These are phyloP conservation scores for Penicillium angulare DNA, from an alignment of 495 filamentous ascomycete genomes.

Conservation along the genomic window DNA sequence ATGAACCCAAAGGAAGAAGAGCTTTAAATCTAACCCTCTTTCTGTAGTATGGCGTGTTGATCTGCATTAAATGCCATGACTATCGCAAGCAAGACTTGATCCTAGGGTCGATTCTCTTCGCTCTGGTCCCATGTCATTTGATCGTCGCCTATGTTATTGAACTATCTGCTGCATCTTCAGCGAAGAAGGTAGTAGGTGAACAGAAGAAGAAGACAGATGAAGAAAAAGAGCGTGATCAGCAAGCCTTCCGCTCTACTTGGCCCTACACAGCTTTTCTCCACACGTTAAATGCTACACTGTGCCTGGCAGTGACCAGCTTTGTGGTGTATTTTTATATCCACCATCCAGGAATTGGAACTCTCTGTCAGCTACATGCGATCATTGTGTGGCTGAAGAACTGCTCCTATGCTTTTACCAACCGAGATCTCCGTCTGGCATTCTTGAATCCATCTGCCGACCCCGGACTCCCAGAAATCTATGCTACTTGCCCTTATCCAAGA, in stretches of 20 bases:
- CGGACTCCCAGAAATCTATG: slow-evolving; percentile 75
- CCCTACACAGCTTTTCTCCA: slow-evolving; percentile 71
- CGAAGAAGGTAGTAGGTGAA: slow-evolving; percentile 61
- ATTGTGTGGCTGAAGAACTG: slow-evolving; percentile 95
- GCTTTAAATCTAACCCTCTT: background rate
- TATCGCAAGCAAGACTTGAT: slow-evolving; percentile 76
- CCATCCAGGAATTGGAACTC: slow-evolving; percentile 89
- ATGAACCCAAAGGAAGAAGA: slow-evolving; percentile 7
- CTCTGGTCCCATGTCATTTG: slow-evolving; percentile 84
- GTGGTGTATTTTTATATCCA: slow-evolving; percentile 87
- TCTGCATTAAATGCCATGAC: slow-evolving; percentile 88
- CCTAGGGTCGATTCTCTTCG: slow-evolving; percentile 72
- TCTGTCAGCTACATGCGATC: slow-evolving; percentile 87
- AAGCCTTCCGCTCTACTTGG: slow-evolving; percentile 71
- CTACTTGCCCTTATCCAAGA: slow-evolving; percentile 77
- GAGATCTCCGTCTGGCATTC: slow-evolving; percentile 86
- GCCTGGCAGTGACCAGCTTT: slow-evolving; percentile 74
- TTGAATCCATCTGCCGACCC: slow-evolving; percentile 61
- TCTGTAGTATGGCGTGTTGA: slow-evolving; percentile 81
- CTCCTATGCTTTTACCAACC: slow-evolving; percentile 95
- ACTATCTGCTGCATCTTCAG: slow-evolving; percentile 71
- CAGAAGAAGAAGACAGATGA: slow-evolving; percentile 63
- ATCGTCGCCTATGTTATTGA: slow-evolving; percentile 89
- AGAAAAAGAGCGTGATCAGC: slow-evolving; percentile 46
- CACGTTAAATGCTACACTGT: slow-evolving; percentile 77